Conservation (phyloP, 495 filamentous ascomycete genomes). For the Penicillium cinerascens region DNA sequence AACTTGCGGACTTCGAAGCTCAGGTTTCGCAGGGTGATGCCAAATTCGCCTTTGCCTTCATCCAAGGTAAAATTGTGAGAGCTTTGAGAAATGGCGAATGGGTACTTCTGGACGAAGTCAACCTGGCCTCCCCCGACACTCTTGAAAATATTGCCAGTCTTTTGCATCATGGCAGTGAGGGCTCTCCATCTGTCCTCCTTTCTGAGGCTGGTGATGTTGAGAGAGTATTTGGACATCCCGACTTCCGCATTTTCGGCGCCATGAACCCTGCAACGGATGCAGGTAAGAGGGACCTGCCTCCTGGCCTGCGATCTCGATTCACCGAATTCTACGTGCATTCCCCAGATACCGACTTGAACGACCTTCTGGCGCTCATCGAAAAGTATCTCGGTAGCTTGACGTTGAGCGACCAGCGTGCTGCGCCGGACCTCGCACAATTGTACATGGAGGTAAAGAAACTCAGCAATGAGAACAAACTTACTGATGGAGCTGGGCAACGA, state of each 20-base stretch:
- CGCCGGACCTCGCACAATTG: constrained; percentile 73
- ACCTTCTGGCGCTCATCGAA: constrained; percentile 77
- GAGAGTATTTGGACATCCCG: constrained; percentile 79
- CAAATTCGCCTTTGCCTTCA: constrained; percentile 89
- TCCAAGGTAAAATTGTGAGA: constrained; percentile 91
- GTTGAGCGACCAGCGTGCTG: constrained; percentile 59
- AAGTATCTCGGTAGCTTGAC: constrained; percentile 74
- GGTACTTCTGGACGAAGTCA: constrained; percentile 98
- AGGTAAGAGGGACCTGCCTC: constrained; percentile 88
- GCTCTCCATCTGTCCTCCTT: constrained; percentile 74
- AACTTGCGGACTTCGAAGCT: constrained; percentile 74
- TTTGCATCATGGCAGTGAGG: constrained; percentile 62
- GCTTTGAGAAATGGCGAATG: constrained; percentile 92
- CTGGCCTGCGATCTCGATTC: constrained; percentile 80
- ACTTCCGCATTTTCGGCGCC: constrained; percentile 94
- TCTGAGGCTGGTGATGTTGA: constrained; percentile 90
- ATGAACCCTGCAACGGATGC: constrained; percentile 99
- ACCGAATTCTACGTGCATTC: constrained; percentile 91
- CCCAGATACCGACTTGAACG: constrained; percentile 78
- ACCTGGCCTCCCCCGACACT: constrained; percentile 90
- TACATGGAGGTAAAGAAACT: constrained; percentile 84
- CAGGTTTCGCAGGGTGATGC: constrained; percentile 74
- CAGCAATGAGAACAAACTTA: constrained; percentile 74
- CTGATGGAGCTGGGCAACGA: constrained; percentile 88
- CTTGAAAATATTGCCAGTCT: constrained; percentile 89